Percentiles rank a stretch among this genome's conserved stretches.
These are phyloP conservation scores for Lactarius tabidus DNA, from an alignment of 768 basidiomycete genomes.

Conservation along the genomic window DNA sequence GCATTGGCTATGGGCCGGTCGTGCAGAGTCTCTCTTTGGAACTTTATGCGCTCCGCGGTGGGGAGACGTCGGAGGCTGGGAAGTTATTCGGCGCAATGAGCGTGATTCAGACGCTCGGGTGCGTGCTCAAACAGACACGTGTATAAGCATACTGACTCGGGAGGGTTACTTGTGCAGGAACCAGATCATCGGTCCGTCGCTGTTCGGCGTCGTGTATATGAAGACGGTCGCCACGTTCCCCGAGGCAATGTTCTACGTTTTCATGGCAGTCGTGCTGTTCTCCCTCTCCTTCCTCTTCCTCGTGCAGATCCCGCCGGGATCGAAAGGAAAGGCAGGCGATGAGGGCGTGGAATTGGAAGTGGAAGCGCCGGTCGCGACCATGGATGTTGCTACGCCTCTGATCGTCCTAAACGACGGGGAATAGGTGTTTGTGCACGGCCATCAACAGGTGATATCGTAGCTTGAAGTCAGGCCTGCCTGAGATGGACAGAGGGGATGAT, in stretches of 20 bases:
- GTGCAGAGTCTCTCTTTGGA: conserved; percentile 68
- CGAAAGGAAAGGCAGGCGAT: neutral
- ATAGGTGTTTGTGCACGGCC: neutral
- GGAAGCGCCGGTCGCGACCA: neutral
- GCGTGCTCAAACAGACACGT: conserved; percentile 18
- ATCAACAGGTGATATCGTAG: neutral
- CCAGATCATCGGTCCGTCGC: conserved; percentile 63
- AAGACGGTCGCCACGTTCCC: conserved; percentile 69
- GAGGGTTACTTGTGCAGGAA: conserved; percentile 32
- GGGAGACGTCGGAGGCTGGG: conserved; percentile 52
- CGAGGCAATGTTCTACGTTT: conserved; percentile 62
- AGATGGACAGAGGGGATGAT: neutral
- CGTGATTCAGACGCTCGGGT: conserved; percentile 69
- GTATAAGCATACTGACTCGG: neutral
- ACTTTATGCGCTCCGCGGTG: conserved; percentile 51
- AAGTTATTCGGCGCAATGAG: conserved; percentile 77
- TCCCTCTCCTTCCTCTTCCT: conserved; percentile 45
- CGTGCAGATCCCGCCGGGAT: conserved; percentile 39
- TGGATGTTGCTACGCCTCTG: neutral
- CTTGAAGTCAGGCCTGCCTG: neutral
- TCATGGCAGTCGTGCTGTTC: conserved; percentile 37
- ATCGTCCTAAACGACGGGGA: conserved; percentile 1
- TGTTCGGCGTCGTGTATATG: conserved; percentile 70
- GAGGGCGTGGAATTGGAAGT: neutral
- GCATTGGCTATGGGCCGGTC: conserved; percentile 61